A percentile compares a stretch with the other conserved stretches of the same genome.
Evolutionary conservation across 768 basidiomycete species (phyloP).

Genomic region (Trametes coccinea): DNA sequence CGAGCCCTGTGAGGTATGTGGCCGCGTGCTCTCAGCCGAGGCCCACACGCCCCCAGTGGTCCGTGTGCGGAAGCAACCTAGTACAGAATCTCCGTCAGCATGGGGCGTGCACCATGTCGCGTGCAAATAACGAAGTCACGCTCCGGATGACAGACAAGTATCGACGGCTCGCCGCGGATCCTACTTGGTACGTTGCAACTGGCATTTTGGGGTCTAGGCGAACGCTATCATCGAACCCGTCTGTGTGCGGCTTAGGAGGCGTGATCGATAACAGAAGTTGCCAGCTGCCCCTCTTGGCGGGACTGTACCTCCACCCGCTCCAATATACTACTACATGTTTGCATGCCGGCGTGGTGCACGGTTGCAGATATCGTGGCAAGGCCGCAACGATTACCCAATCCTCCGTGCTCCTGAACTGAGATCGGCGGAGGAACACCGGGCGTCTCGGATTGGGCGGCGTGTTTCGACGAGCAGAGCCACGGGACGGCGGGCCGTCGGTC

Average conservation of each 20-base stretch:
- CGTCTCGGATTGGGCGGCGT: background rate
- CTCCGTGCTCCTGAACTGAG: constrained; percentile 6
- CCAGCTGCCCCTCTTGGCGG: constrained; percentile 1
- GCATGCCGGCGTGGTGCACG: background rate
- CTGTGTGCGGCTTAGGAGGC: background rate
- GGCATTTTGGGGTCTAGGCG: constrained; percentile 11
- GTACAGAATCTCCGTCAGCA: constrained; percentile 30
- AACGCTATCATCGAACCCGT: constrained; percentile 6
- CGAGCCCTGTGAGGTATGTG: constrained; percentile 57
- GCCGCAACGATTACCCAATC: constrained; percentile 1
- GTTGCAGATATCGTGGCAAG: background rate
- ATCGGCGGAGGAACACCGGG: constrained; percentile 4
- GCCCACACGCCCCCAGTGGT: constrained; percentile 74
- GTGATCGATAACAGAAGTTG: constrained; percentile 11
- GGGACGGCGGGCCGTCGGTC: constrained; percentile 10
- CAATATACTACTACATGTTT: constrained; percentile 4
- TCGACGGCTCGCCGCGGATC: background rate
- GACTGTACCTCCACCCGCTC: background rate
- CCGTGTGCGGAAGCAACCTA: constrained; percentile 47
- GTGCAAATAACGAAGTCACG: constrained; percentile 11
- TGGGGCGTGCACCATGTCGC: constrained; percentile 21
- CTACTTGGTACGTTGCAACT: constrained; percentile 6
- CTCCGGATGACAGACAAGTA: background rate
- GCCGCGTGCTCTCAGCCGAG: constrained; percentile 66
- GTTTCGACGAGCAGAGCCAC: constrained; percentile 15